These are phyloP conservation scores for Myxozyma vanderwaltii DNA, from an alignment of 805 yeast genomes.

Conservation along the genomic window DNA sequence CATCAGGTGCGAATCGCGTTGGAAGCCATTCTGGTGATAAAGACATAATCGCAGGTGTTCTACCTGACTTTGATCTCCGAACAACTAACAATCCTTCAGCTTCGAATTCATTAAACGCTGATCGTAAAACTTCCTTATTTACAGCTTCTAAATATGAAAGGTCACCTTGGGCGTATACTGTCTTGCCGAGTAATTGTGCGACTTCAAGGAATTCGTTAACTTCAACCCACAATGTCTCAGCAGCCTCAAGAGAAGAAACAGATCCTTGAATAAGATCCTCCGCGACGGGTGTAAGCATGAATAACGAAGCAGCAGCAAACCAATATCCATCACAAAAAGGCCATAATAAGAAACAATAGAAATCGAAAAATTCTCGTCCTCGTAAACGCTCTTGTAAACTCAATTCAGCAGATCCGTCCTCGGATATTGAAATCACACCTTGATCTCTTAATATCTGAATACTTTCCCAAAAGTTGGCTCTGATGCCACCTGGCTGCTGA, in stretches of 20 bases:
- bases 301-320: constrained; percentile 45
- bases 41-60: constrained; percentile 30
- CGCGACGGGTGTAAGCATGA: constrained; percentile 40
- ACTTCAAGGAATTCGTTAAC: constrained; percentile 41
- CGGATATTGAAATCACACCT: constrained; percentile 38
- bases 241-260: not conserved
- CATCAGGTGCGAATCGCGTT: constrained; percentile 9
- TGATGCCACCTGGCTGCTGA: constrained; percentile 42
- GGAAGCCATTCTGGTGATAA: constrained; percentile 39
- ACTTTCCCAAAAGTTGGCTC: constrained; percentile 40
- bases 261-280: constrained; percentile 20
- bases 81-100: constrained; percentile 41
- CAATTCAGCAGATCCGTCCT: constrained; percentile 32
- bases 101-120: constrained; percentile 44
- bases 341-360: constrained; percentile 48
- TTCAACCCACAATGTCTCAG: constrained; percentile 40
- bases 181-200: constrained; percentile 47
- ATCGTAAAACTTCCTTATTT: constrained; percentile 46
- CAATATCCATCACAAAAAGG: constrained; percentile 51
- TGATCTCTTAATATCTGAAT: constrained; percentile 39
- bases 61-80: constrained; percentile 33
- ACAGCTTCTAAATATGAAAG: constrained; percentile 47
- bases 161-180: constrained; percentile 48
- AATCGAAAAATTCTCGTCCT: constrained; percentile 44
- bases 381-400: constrained; percentile 34